A percentile compares a stretch with the other conserved stretches of the same genome.
Evolutionary conservation across 306 rosid species (phyloP).

Genomic region (Mimosa pudica): DNA sequence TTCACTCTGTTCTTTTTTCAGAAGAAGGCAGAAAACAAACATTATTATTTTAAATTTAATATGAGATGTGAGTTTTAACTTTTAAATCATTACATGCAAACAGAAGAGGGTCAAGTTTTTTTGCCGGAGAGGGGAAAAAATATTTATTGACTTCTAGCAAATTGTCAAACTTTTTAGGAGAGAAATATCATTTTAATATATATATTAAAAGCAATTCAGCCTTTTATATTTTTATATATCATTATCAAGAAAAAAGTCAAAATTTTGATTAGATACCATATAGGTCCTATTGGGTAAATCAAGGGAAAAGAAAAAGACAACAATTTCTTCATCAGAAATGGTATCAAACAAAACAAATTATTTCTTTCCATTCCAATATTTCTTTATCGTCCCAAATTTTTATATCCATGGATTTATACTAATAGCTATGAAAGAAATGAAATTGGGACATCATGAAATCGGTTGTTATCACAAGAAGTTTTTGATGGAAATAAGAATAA

Average conservation of each 20-base stretch:
- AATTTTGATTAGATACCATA: neutral
- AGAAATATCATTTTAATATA: neutral
- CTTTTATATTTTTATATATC: neutral
- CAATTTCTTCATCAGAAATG: neutral
- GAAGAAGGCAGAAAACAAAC: no score
- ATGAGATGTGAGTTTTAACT: neutral
- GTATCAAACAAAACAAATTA: neutral
- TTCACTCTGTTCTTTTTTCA: no score
- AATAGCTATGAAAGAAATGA: neutral
- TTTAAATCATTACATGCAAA: neutral
- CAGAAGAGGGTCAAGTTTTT: neutral
- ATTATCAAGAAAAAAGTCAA: neutral
- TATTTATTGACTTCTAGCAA: neutral
- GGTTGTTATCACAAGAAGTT: slow-evolving; percentile 26
- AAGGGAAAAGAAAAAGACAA: neutral
- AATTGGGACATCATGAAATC: neutral
- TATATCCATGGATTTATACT: neutral
- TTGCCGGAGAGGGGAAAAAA: neutral
- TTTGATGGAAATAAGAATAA: slow-evolving; percentile 59
- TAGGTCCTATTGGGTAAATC: neutral
- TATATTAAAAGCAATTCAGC: neutral
- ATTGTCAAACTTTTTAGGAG: neutral
- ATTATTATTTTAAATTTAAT: neutral
- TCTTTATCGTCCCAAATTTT: neutral
- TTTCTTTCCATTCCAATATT: neutral